Conservation (phyloP, 2,329 filamentous ascomycete genomes). For the Calonectria hawksworthii region DNA sequence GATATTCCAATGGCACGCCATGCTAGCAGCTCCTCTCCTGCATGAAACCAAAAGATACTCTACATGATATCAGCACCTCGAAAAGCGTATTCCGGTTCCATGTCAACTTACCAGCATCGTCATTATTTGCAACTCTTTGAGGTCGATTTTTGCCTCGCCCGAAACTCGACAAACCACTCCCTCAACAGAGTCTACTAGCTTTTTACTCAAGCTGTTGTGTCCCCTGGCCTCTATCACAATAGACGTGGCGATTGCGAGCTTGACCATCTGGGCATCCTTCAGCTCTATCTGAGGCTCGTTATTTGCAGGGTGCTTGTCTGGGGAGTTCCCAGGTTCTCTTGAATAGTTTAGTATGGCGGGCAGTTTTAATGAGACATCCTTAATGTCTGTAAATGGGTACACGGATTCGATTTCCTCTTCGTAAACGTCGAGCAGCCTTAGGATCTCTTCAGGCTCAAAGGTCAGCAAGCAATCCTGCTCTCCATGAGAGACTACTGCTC, state of each 20-base stretch:
- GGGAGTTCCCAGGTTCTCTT: not conserved
- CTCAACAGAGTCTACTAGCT: conserved; percentile 50
- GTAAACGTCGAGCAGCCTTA: conserved; percentile 42
- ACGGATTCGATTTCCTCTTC: conserved; percentile 57
- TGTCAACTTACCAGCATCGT: conserved; percentile 18
- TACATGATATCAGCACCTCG: conserved; percentile 22
- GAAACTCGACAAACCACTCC: not conserved
- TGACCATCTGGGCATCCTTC: conserved; percentile 51
- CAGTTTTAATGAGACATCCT: conserved; percentile 9
- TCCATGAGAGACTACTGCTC: not conserved
- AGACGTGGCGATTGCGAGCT: conserved; percentile 50
- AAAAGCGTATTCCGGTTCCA: accelerated
- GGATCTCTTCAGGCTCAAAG: conserved; percentile 20
- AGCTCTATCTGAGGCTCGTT: not conserved
- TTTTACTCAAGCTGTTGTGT: conserved; percentile 44
- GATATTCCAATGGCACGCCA: conserved; percentile 64
- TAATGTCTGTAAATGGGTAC: conserved; percentile 51
- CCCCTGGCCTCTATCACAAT: conserved; percentile 52
- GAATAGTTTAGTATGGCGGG: conserved; percentile 15
- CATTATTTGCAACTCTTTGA: conserved; percentile 28
- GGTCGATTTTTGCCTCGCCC: conserved; percentile 10
- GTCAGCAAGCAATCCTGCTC: conserved; percentile 16
- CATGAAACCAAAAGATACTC: conserved; percentile 60
- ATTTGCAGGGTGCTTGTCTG: not conserved
- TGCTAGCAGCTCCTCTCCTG: conserved; percentile 63